Base-by-base conservation (phyloP, 768 basidiomycete genomes). In the Mycena galericulata region DNA sequence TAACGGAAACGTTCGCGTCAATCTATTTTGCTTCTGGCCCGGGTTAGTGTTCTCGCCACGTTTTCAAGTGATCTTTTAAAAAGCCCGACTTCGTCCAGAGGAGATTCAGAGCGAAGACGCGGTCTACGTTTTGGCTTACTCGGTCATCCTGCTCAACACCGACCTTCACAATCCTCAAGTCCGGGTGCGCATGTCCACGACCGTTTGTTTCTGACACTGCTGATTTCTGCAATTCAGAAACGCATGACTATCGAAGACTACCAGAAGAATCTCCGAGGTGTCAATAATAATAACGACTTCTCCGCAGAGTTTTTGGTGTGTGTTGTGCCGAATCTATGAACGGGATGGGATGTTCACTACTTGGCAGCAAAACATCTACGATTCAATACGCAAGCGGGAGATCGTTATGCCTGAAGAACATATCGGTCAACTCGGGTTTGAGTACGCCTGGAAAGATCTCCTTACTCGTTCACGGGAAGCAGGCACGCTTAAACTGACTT, bases 331-430 rank as follows among this genome's bases (percentile, higher is more conserved):
- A 15, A 29, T 36, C 40, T 4, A 40, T 24, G 15, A 1, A 32
- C 30, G n/a, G 67, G 14, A 36, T 14, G 41, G 67, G 45, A 63
- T 66, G n/a, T 64, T 11, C 17, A 64, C n/a, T 7, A 24, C 14
- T 36, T 14, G 55, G 11, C 75, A 98, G 97, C 89, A 91, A 83
- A 86, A 86, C 47, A 95, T 99, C 57, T 99, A 95, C 72, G 96
- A 99, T 72, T 96, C 94, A 1, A 98, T 99, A 74, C 90, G 93
- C 58, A 96, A 93, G 79, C 85, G 90, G 46, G 98, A 99, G 81
- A 98, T 99, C 61, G 87, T 99, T 55, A 92, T 99, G 90, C 97
- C 98, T 0, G 96, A 98, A 79, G 98, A 99, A 73, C 98, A 99
- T 75, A 93, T 91, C 11, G 98, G 97, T 2, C 95, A 95, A 75